phyloP scores from a whole-genome alignment of 2,329 filamentous ascomycete genomes.

The Diaporthe eres region DNA sequence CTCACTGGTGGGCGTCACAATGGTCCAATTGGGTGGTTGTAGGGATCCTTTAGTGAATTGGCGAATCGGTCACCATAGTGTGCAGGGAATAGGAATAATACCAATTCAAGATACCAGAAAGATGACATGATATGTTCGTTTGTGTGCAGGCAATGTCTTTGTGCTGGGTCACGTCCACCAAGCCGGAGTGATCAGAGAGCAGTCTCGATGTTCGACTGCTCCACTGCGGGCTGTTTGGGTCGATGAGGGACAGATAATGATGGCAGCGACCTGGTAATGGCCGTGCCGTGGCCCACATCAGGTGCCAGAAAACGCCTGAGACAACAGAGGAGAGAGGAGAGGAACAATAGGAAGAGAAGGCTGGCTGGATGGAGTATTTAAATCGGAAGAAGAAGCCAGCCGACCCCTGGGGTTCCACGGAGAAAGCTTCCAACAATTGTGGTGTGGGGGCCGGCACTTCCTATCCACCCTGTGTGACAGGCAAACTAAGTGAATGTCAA shows the following conservation, averaged over 20 bases:
- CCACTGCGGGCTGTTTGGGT: background rate
- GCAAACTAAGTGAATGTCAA: background rate
- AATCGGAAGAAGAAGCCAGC: constrained; percentile 19
- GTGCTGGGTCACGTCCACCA: background rate
- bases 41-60: constrained; percentile 32
- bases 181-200: background rate
- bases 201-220: background rate
- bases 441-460: constrained; percentile 29
- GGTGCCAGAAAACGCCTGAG: background rate
- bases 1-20: constrained; percentile 17
- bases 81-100: constrained; percentile 37
- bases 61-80: background rate
- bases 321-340: background rate
- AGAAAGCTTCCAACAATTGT: constrained; percentile 29
- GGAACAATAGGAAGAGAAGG: constrained; percentile 6
- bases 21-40: constrained; percentile 17
- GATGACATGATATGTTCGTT: background rate
- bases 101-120: constrained; percentile 28
- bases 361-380: constrained; percentile 29
- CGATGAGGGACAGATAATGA: background rate
- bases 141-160: background rate
- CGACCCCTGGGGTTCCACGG: constrained; percentile 24
- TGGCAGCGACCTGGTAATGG: background rate
- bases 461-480: constrained; percentile 7
- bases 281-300: background rate